Evolutionary conservation across 2,329 filamentous ascomycete species (phyloP).

Genomic region (Stachybotrys elegans): DNA sequence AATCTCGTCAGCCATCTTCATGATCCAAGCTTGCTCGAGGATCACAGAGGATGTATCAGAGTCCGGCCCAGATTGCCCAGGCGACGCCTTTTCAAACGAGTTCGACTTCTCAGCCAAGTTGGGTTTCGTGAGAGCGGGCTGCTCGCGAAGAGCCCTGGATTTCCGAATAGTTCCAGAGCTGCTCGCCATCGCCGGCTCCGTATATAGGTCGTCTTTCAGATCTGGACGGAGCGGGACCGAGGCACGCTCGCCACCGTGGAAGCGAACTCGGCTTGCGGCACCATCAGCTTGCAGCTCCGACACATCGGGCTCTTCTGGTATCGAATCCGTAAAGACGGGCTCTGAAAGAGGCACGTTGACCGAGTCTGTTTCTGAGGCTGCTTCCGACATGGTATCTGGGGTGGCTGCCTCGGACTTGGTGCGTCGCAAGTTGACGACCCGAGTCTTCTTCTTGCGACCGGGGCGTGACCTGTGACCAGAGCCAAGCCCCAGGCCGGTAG

Average conservation of each 20-base stretch:
- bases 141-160: slow-evolving; percentile 11
- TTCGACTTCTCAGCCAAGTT: slow-evolving; percentile 13
- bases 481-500: slow-evolving; percentile 59
- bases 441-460: slow-evolving; percentile 74
- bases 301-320: slow-evolving; percentile 55
- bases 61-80: slow-evolving; percentile 23
- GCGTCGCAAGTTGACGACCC: slow-evolving; percentile 75
- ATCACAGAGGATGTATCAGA: slow-evolving; percentile 55
- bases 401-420: slow-evolving; percentile 51
- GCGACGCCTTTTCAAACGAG: slow-evolving; percentile 21
- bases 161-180: slow-evolving; percentile 14
- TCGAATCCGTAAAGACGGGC: slow-evolving; percentile 49
- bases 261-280: slow-evolving; percentile 36
- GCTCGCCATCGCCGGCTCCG: slow-evolving; percentile 16
- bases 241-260: slow-evolving; percentile 20
- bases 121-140: slow-evolving; percentile 6
- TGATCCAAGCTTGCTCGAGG: slow-evolving; percentile 78
- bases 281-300: slow-evolving; percentile 18
- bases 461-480: slow-evolving; percentile 55
- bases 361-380: slow-evolving; percentile 48
- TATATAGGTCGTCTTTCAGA: slow-evolving; percentile 17
- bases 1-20: slow-evolving; percentile 92
- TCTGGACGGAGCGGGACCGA: slow-evolving; percentile 12
- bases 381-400: slow-evolving; percentile 41
- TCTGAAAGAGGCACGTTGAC: slow-evolving; percentile 58